phyloP scores from a whole-genome alignment of 139 green algal genomes.

The Chlorella vulgaris region DNA sequence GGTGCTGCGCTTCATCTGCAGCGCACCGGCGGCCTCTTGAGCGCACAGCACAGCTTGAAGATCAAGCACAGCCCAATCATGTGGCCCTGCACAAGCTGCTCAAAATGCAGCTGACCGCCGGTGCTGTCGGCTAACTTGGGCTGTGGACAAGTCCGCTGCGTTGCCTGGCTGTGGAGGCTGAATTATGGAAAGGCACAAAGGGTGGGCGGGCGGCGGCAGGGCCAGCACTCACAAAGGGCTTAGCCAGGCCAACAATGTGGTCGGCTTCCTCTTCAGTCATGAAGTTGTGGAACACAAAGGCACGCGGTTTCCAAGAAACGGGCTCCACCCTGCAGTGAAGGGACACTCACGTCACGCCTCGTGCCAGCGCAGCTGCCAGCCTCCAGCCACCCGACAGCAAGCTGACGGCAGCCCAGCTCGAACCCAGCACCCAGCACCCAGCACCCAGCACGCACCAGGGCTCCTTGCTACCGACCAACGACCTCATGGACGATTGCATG shows the following conservation, averaged over 20 bases:
- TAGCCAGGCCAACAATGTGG: constrained; percentile 65
- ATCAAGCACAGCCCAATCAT: too few relatives aligned
- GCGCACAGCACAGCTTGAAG: too few relatives aligned
- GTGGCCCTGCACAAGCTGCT: not conserved
- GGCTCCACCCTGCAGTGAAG: constrained; percentile 64
- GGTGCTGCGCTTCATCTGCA: constrained; percentile 81
- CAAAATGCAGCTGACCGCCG: constrained; percentile 9
- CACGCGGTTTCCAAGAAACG: constrained; percentile 74
- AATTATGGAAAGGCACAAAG: too few relatives aligned
- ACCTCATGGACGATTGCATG: not conserved
- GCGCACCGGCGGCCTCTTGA: too few relatives aligned
- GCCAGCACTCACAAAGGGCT: constrained; percentile 49
- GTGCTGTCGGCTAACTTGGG: not conserved
- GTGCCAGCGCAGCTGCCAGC: not conserved
- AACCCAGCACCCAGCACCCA: not conserved
- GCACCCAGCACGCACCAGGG: not conserved
- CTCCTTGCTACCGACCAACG: constrained; percentile 10
- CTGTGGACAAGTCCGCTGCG: too few relatives aligned
- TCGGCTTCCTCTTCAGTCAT: constrained; percentile 54
- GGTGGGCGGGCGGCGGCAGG: too few relatives aligned
- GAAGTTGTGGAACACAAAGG: constrained; percentile 87
- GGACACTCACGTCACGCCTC: not conserved
- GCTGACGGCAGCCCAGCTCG: not conserved
- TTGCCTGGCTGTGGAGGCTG: too few relatives aligned
- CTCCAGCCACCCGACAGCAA: not conserved